These are phyloP conservation scores for maize (Zea mays) DNA, from an alignment of 176 grass and related monocot genomes.

Conservation along the genomic window DNA sequence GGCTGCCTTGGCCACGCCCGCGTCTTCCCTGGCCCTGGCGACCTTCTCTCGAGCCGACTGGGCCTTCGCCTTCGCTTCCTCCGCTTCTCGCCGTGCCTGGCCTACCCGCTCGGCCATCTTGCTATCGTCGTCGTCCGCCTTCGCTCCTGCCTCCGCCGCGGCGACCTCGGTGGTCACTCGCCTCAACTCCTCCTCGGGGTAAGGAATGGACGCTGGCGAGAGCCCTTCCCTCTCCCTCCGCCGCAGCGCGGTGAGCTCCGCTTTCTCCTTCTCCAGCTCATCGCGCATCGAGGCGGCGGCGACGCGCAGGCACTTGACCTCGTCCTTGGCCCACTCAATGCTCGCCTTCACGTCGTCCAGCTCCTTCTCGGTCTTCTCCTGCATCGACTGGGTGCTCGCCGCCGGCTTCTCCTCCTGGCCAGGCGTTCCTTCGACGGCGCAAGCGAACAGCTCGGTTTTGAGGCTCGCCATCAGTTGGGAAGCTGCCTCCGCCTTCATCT, in stretches of 20 bases:
- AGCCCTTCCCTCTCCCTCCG: slow-evolving; percentile 32
- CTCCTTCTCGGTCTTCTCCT: slow-evolving; percentile 43
- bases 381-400: background rate
- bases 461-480: slow-evolving; percentile 50
- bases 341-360: slow-evolving; percentile 51
- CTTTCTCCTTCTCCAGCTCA: slow-evolving; percentile 49
- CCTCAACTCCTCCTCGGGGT: slow-evolving; percentile 58
- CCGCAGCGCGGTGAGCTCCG: slow-evolving; percentile 43
- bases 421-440: slow-evolving; percentile 29
- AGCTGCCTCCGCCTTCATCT: slow-evolving; percentile 47
- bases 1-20: slow-evolving; percentile 36
- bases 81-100: slow-evolving; percentile 47
- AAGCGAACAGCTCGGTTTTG: slow-evolving; percentile 43
- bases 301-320: slow-evolving; percentile 46
- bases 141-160: slow-evolving; percentile 22
- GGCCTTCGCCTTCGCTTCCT: slow-evolving; percentile 47
- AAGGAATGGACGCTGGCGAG: slow-evolving; percentile 35
- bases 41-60: slow-evolving; percentile 48
- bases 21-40: slow-evolving; percentile 49
- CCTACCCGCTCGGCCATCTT: slow-evolving; percentile 19
- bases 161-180: slow-evolving; percentile 36
- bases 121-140: background rate
- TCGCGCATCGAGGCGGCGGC: slow-evolving; percentile 55
- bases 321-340: slow-evolving; percentile 52
- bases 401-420: slow-evolving; percentile 12